phyloP scores from a whole-genome alignment of 257 asterid species.

The Anisodus acutangulus region DNA sequence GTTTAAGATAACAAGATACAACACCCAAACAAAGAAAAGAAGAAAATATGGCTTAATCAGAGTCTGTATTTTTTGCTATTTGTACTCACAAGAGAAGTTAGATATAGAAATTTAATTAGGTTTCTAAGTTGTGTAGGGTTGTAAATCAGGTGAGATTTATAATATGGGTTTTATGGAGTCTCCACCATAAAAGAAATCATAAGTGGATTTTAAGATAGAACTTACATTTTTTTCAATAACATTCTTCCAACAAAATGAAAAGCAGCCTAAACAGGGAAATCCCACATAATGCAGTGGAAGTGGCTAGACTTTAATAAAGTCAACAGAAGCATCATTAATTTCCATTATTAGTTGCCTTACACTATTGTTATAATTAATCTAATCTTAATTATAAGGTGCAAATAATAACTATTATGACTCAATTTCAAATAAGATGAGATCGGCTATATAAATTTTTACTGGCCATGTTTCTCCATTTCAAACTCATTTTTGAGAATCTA shows the following conservation, averaged over 20 bases:
- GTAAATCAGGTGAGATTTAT: background rate
- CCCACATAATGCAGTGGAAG: constrained; percentile 61
- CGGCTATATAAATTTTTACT: no score
- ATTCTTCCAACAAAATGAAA: background rate
- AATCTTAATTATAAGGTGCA: no score
- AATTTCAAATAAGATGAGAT: no score
- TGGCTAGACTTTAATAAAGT: constrained; percentile 40
- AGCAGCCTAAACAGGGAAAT: constrained; percentile 61
- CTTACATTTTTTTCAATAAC: background rate
- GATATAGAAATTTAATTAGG: background rate
- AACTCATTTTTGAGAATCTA: no score
- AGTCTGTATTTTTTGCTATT: background rate
- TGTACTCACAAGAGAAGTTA: background rate
- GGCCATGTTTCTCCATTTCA: no score
- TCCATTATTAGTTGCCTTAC: constrained; percentile 51
- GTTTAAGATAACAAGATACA: background rate
- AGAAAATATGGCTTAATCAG: background rate
- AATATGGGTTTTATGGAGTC: constrained; percentile 32
- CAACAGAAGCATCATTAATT: constrained; percentile 46
- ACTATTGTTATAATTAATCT: constrained; percentile 17
- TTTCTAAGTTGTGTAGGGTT: background rate
- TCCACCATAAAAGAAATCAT: constrained; percentile 42
- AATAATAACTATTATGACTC: no score
- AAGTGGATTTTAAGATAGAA: constrained; percentile 31
- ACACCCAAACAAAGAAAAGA: background rate